Percentiles rank a stretch among this genome's conserved stretches.
These are phyloP conservation scores for Bryoglossum gracile DNA, from an alignment of 495 filamentous ascomycete species.

Conservation along the genomic window DNA sequence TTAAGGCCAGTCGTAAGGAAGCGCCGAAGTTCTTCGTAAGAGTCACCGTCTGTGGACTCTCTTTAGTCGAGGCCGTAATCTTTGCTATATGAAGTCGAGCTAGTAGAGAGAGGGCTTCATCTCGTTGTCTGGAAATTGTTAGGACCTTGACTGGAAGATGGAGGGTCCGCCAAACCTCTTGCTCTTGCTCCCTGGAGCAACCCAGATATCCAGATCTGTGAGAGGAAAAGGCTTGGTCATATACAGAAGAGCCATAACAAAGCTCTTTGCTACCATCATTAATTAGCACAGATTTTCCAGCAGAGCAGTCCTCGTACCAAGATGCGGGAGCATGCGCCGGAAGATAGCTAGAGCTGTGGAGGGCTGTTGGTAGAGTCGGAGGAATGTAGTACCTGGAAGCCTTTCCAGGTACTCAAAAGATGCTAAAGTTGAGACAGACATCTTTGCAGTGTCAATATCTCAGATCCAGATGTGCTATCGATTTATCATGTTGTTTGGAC, in stretches of 20 bases:
- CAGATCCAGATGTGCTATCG: slow-evolving; percentile 21
- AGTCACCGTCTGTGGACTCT: slow-evolving; percentile 56
- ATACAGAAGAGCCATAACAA: slow-evolving; percentile 92
- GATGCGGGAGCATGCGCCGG: slow-evolving; percentile 87
- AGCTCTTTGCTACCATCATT: slow-evolving; percentile 64
- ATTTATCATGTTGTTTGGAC: slow-evolving; percentile 26
- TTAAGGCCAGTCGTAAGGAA: slow-evolving; percentile 75
- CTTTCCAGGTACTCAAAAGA: slow-evolving; percentile 83
- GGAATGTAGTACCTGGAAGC: slow-evolving; percentile 81
- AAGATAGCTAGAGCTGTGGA: slow-evolving; percentile 94
- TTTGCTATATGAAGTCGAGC: slow-evolving; percentile 75
- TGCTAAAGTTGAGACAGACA: slow-evolving; percentile 61
- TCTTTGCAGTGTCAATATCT: slow-evolving; percentile 29
- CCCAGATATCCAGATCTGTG: slow-evolving; percentile 75
- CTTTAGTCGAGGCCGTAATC: slow-evolving; percentile 45
- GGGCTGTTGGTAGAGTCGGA: slow-evolving; percentile 87
- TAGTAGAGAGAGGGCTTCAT: slow-evolving; percentile 73
- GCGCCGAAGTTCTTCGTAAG: slow-evolving; percentile 68
- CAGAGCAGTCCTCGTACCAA: slow-evolving; percentile 49
- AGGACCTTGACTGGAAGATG: neutral
- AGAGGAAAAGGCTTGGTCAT: slow-evolving; percentile 67
- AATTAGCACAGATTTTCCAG: neutral
- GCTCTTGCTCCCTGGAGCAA: slow-evolving; percentile 65
- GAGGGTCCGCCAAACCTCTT: slow-evolving; percentile 22
- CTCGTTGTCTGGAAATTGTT: slow-evolving; percentile 51